Base-by-base conservation (phyloP, 2,329 filamentous ascomycete species). In the Talaromyces sp. region DNA sequence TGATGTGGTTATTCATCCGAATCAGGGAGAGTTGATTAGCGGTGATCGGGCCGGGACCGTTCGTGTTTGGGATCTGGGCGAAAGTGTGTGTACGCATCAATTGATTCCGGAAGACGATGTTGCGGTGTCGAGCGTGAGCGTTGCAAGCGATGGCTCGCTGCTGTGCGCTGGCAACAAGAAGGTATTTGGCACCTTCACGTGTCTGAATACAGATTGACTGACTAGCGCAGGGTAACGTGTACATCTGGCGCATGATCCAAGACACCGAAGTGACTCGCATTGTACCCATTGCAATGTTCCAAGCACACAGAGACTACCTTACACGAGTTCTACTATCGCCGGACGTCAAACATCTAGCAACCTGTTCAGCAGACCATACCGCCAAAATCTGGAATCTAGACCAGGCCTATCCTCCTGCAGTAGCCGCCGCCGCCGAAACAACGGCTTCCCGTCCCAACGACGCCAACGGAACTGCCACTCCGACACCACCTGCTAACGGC, bases 1-100 rank as follows among this genome's bases (percentile, higher is more conserved):
- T 72, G 95, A 99, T 76, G 95, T 99, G 8, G 95, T 98, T n/a
- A 99, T 99, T 62, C 95, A 99, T 75, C 95, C 95, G 0, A 99
- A 99, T 73, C 95, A 99, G 80, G 95, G 93, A 64, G 95, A 99
- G 80, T 89, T 99, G 65, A 96, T 99, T 72, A 96, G 91, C 75
- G 97, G 93, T 75, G 95, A 99, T 75, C 87, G 93, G 37, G 88
- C 90, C 55, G 95, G 95, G 55, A 96, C 92, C 75, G 92, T 99
- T 64, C 84, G 93, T 44, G 90, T 99, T 66, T 99, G 95, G 95
- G 95, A 99, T 72, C 78, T 99, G 62, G 92, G 92, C 8, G 93
- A 98, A 83, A 98, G 97, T 74, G 96, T 92, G 71, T 99, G 95
- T 81, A 93, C 91, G 0, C 93, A 98, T 76, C 91, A 98, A 78